A percentile compares a stretch with the other conserved stretches of the same genome.
These are phyloP conservation scores for Panaeolus cyanescens DNA, from an alignment of 768 basidiomycete genomes.

Conservation along the genomic window DNA sequence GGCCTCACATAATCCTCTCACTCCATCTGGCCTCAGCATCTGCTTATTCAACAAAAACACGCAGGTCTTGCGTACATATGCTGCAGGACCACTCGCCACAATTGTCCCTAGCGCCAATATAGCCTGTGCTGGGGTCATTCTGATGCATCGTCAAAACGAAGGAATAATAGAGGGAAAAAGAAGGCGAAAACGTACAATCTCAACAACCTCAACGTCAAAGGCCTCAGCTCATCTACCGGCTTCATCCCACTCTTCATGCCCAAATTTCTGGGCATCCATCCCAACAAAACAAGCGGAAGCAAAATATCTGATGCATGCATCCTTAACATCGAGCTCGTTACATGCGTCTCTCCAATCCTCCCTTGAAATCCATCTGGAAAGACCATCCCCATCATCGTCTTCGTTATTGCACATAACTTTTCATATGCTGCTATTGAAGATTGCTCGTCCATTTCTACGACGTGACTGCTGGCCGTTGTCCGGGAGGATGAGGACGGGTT, in stretches of 20 bases:
- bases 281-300: conserved; percentile 60
- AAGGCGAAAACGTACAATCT: conserved; percentile 51
- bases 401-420: not conserved
- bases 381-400: conserved; percentile 36
- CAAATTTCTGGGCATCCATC: conserved; percentile 68
- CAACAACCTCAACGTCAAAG: conserved; percentile 56
- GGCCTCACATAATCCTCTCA: conserved; percentile 67
- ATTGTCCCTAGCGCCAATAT: conserved; percentile 66
- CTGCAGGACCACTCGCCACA: conserved; percentile 42
- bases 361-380: conserved; percentile 55
- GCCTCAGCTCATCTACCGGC: conserved; percentile 49
- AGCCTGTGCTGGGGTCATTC: conserved; percentile 52
- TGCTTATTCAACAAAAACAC: conserved; percentile 69
- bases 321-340: conserved; percentile 59
- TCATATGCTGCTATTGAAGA: not conserved
- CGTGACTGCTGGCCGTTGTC: no score
- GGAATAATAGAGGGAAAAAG: conserved; percentile 17
- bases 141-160: conserved; percentile 43
- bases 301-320: conserved; percentile 60
- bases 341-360: conserved; percentile 54
- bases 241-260: conserved; percentile 35
- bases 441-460: not conserved
- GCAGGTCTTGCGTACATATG: conserved; percentile 60
- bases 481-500: no score
- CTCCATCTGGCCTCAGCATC: conserved; percentile 68